Evolutionary conservation across 768 basidiomycete genomes (phyloP).

Genomic region (Phylloporus sp.): DNA sequence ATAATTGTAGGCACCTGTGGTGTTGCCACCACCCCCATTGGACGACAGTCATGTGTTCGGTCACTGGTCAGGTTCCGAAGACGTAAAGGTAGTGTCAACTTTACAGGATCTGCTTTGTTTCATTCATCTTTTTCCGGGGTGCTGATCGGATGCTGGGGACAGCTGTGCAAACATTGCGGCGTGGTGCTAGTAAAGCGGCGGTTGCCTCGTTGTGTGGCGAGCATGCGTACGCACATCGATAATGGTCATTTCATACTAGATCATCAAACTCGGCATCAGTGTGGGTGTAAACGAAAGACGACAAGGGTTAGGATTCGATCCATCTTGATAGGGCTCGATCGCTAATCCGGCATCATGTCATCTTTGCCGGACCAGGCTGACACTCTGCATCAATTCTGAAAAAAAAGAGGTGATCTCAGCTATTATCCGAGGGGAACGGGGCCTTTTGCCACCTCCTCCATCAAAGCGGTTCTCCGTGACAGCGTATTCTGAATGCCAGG

Average conservation of each 20-base stretch:
- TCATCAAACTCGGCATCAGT: background rate
- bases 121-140: background rate
- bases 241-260: background rate
- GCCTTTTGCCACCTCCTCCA: too few relatives aligned
- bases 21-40: background rate
- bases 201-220: slow-evolving; percentile 1
- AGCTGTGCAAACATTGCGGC: background rate
- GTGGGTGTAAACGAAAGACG: background rate
- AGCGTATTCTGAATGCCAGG: too few relatives aligned
- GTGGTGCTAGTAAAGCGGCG: background rate
- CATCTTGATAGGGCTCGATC: background rate
- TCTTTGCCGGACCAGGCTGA: background rate
- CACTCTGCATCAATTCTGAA: background rate
- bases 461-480: too few relatives aligned
- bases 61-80: background rate
- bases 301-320: background rate
- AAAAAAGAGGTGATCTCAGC: background rate
- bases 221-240: slow-evolving; percentile 2
- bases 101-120: background rate
- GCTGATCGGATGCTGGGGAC: background rate
- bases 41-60: background rate
- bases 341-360: background rate
- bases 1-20: background rate
- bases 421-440: too few relatives aligned
- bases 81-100: slow-evolving; percentile 1